Conservation (phyloP, 805 yeast species). For the Brettanomyces sp. region DNA sequence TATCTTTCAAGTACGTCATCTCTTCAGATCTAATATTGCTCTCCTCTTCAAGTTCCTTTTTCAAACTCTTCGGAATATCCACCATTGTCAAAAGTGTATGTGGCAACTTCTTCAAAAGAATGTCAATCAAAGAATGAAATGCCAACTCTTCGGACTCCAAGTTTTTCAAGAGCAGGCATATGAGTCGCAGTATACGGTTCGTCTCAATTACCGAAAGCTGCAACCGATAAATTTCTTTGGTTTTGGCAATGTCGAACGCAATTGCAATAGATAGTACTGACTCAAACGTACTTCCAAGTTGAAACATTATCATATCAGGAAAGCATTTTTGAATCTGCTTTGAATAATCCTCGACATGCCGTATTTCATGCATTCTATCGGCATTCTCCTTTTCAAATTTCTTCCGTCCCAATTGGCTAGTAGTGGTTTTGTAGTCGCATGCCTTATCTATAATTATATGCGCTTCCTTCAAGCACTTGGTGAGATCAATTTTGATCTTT, state of each 20-base stretch:
- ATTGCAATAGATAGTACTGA: conserved; percentile 17
- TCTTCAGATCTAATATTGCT: not conserved
- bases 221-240: not conserved
- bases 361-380: conserved; percentile 7
- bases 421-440: conserved; percentile 20
- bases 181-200: conserved; percentile 13
- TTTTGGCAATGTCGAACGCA: conserved; percentile 12
- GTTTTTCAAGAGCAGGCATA: conserved; percentile 19
- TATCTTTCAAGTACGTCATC: conserved; percentile 24
- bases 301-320: conserved; percentile 21
- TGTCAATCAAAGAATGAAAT: conserved; percentile 16
- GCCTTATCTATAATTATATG: conserved; percentile 18
- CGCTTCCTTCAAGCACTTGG: conserved; percentile 10
- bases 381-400: conserved; percentile 9
- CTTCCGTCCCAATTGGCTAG: conserved; percentile 9
- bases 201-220: conserved; percentile 6
- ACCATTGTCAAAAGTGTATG: conserved; percentile 8
- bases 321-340: conserved; percentile 16
- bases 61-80: conserved; percentile 4
- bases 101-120: conserved; percentile 21
- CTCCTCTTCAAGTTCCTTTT: conserved; percentile 8
- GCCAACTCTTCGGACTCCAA: conserved; percentile 15
- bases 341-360: conserved; percentile 16
- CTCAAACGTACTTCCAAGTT: conserved; percentile 22
- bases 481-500: conserved; percentile 12